Evolutionary conservation across 2,329 filamentous ascomycete species (phyloP).

Genomic region (Tolypocladium album): DNA sequence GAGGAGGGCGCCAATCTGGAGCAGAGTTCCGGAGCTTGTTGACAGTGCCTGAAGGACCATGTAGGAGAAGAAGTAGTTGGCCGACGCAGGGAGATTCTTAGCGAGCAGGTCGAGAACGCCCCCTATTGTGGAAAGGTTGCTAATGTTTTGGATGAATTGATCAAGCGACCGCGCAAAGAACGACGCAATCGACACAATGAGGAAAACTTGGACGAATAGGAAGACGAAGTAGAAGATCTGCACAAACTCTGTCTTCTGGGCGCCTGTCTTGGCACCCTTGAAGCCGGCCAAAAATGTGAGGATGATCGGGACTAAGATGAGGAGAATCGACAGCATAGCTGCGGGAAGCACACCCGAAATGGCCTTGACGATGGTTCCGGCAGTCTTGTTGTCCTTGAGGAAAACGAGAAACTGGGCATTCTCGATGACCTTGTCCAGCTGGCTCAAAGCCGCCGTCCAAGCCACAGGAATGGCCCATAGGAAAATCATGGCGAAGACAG

Average conservation of each 20-base stretch:
- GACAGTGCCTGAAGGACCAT: slow-evolving; percentile 91
- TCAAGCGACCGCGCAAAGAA: slow-evolving; percentile 56
- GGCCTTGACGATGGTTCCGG: slow-evolving; percentile 50
- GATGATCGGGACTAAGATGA: slow-evolving; percentile 72
- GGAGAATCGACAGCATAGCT: slow-evolving; percentile 61
- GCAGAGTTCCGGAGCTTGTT: slow-evolving; percentile 76
- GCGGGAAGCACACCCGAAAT: slow-evolving; percentile 84
- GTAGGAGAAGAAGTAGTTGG: slow-evolving; percentile 98
- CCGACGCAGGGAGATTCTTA: slow-evolving; percentile 68
- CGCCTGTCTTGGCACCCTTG: slow-evolving; percentile 75
- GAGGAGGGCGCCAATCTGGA: slow-evolving; percentile 71
- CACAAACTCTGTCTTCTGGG: slow-evolving; percentile 69
- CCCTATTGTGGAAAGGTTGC: slow-evolving; percentile 40
- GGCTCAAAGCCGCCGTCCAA: slow-evolving; percentile 73
- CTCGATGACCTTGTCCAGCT: slow-evolving; percentile 59
- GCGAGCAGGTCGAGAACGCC: slow-evolving; percentile 64
- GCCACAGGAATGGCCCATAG: slow-evolving; percentile 87
- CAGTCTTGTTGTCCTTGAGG: slow-evolving; percentile 45
- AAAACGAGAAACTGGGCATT: slow-evolving; percentile 60
- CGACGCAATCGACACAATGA: slow-evolving; percentile 79
- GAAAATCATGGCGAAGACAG: slow-evolving; percentile 67
- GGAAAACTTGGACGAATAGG: slow-evolving; percentile 87
- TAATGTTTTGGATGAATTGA: slow-evolving; percentile 44
- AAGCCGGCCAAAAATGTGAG: slow-evolving; percentile 61
- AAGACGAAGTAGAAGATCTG: slow-evolving; percentile 92